These are phyloP conservation scores for Fragosphaeria purpurea DNA, from an alignment of 2,329 filamentous ascomycete genomes.

Conservation along the genomic window DNA sequence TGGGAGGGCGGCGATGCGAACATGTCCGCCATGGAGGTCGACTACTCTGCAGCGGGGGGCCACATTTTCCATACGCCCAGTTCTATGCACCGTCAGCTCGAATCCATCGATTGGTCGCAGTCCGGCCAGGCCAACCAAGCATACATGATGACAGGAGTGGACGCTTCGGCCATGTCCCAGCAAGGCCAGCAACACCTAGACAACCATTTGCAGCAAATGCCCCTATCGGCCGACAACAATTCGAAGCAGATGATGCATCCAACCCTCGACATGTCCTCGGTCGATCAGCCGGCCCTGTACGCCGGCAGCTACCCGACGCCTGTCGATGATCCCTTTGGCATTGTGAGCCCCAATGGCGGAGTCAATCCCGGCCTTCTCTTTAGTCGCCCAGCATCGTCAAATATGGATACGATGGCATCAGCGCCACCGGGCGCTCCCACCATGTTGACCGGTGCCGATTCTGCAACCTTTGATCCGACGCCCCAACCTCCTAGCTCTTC, in stretches of 20 bases:
- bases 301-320: constrained; percentile 31
- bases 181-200: constrained; percentile 15
- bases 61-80: constrained; percentile 33
- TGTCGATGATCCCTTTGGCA: constrained; percentile 42
- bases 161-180: constrained; percentile 3
- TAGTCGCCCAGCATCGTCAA: constrained; percentile 39
- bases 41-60: constrained; percentile 37
- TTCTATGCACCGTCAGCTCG: constrained; percentile 37
- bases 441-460: constrained; percentile 1
- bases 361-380: constrained; percentile 52
- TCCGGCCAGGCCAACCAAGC: constrained; percentile 34
- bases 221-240: constrained; percentile 32
- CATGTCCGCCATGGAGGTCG: constrained; percentile 49
- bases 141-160: constrained; percentile 33
- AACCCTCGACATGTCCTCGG: constrained; percentile 27
- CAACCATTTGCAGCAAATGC: constrained; percentile 1
- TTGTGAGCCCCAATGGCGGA: constrained; percentile 34
- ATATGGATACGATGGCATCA: constrained; percentile 27
- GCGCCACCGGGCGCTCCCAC: constrained; percentile 6
- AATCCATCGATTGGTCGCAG: constrained; percentile 48
- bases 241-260: constrained; percentile 35
- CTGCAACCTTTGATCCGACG: constrained; percentile 13
- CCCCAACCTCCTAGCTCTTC: constrained; percentile 17
- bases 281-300: constrained; percentile 28
- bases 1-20: constrained; percentile 38